Percentiles rank a stretch among this genome's conserved stretches.
These are phyloP conservation scores for Cyclotella distinguenda DNA, from an alignment of 108 stramenopile genomes.

Conservation along the genomic window DNA sequence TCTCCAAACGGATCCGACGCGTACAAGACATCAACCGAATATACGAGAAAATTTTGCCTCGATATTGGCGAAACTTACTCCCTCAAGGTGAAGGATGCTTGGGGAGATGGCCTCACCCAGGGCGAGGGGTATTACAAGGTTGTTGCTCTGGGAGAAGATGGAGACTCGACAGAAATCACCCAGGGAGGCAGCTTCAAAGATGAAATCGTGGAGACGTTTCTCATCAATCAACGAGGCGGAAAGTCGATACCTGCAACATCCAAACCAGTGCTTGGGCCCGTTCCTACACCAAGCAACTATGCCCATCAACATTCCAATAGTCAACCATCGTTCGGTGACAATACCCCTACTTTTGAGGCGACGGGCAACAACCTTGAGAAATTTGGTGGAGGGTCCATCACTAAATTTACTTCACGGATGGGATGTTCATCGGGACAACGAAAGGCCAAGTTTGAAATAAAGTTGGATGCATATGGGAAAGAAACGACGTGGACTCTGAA, in stretches of 20 bases:
- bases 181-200: not conserved
- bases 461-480: slow-evolving; percentile 3
- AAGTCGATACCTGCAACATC: not conserved
- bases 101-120: not conserved
- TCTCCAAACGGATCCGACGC: not conserved
- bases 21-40: not conserved
- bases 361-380: slow-evolving; percentile 9
- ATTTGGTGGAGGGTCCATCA: not conserved
- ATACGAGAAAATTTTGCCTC: not conserved
- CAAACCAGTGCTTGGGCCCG: not conserved
- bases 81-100: slow-evolving; percentile 4
- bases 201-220: not conserved
- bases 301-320: slow-evolving; percentile 5
- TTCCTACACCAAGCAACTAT: slow-evolving; percentile 9
- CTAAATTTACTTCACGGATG: slow-evolving; percentile 8
- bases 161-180: not conserved
- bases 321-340: not conserved
- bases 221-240: not conserved
- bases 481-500: slow-evolving; percentile 5
- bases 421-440: slow-evolving; percentile 1
- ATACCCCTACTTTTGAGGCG: not conserved
- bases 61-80: not conserved
- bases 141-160: not conserved
- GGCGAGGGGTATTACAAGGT: slow-evolving; percentile 1
- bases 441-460: slow-evolving; percentile 3